Base-by-base conservation (phyloP, 305 asterid genomes). In the Andrographis paniculata region DNA sequence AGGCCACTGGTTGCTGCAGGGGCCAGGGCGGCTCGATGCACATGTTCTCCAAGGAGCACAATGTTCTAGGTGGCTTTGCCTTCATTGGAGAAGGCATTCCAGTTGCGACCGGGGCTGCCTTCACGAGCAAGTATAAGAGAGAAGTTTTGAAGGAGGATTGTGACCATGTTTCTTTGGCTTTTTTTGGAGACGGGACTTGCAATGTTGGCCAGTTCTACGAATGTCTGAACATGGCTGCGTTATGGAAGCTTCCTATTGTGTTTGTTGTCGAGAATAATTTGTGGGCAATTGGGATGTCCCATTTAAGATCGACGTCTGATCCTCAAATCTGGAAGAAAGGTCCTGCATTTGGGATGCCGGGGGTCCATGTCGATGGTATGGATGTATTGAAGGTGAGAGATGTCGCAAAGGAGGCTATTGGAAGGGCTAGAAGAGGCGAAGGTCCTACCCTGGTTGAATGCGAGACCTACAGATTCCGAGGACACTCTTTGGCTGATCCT, bases 1-100 rank as follows among this genome's bases (percentile, higher is more conserved):
- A 87, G 79, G 69, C 84, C 65, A 91, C 96, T 9, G 99, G 96
- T 54, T 91, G 99, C 76, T 91, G 99, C 76, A 70, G 96, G 55
- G 96, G 99, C 56, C 95, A 91, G 67, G 96, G 99, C 63, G 99
- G 99, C n/a, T 91, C 99, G 1, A 91, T 91, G 99, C 99, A 91
- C 73, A 91, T 91, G 96, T 91, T 91, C 81, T 91, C 99, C 17
- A 86, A 83, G 62, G 99, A 91, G 68, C 95, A 91, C 70, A 86
- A 86, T 4, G 54, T 91, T 48, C 83, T 91, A 2, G 99, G 99
- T 48, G 99, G 96, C 18, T 91, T 91, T 16, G 99, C 99, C 41
- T 91, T 86, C 65, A 91, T 91, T 8, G 99, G 99, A 18, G 99
- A 91, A 62, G 96, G 99, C 54, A 91, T 91, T 61, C 99, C 99